Percentiles rank a stretch among this genome's conserved stretches.
Conservation (phyloP, 345 rosid genomes). For the Hevea brasiliensis region DNA sequence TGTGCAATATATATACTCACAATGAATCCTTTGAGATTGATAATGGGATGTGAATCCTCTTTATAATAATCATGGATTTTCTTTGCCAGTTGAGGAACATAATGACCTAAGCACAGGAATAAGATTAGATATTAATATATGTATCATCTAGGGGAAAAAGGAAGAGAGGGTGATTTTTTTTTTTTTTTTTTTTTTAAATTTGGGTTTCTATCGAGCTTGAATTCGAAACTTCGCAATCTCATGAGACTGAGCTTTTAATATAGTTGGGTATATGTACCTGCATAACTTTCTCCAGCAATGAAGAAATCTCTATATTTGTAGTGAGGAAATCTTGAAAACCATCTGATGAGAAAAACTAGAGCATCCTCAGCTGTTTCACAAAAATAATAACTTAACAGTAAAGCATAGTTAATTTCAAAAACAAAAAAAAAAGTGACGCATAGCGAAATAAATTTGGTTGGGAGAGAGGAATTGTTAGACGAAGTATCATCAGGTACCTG, state of each 20-base stretch:
- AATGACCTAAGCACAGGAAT: constrained; percentile 55
- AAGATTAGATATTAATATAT: not conserved
- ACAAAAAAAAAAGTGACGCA: too few species aligned
- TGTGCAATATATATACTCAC: constrained; percentile 38
- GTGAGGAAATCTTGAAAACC: constrained; percentile 91
- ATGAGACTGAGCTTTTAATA: too few species aligned
- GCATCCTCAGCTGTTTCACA: constrained; percentile 68
- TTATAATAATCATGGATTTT: constrained; percentile 65
- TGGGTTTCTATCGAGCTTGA: too few species aligned
- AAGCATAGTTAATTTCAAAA: too few species aligned
- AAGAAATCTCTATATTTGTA: constrained; percentile 78
- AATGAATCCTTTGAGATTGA: constrained; percentile 86
- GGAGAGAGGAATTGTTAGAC: not conserved
- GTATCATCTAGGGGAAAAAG: too few species aligned
- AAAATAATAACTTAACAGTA: not conserved
- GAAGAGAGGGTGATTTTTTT: too few species aligned
- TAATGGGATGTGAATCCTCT: constrained; percentile 44
- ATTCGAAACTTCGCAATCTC: too few species aligned
- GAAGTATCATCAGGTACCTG: constrained; percentile 43
- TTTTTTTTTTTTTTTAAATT: too few species aligned
- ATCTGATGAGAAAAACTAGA: constrained; percentile 61
- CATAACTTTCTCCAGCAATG: constrained; percentile 92
- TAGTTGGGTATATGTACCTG: constrained; percentile 41
- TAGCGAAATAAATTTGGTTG: not conserved
- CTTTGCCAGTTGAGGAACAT: constrained; percentile 91